These are phyloP conservation scores for Apiotrichum laibachii DNA, from an alignment of 1,284 basidiomycete species.

Conservation along the genomic window DNA sequence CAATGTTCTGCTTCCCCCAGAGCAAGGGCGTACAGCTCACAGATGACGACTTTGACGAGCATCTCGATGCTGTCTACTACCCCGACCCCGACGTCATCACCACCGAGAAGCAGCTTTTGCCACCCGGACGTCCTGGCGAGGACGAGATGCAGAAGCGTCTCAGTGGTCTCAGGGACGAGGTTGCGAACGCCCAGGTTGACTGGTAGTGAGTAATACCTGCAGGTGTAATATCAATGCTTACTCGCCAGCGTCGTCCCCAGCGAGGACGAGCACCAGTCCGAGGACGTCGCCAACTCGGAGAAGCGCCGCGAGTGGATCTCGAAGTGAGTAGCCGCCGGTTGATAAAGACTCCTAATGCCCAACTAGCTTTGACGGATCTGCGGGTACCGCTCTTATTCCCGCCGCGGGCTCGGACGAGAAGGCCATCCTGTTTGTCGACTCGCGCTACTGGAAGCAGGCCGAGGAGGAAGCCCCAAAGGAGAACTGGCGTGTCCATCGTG, in stretches of 20 bases:
- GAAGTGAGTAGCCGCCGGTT: conserved; percentile 58
- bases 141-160: conserved; percentile 56
- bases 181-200: conserved; percentile 71
- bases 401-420: conserved; percentile 58
- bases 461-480: conserved; percentile 69
- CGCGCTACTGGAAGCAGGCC: conserved; percentile 86
- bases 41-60: conserved; percentile 15
- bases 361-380: conserved; percentile 75
- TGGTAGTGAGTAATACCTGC: conserved; percentile 68
- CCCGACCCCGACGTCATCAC: background rate
- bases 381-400: conserved; percentile 76
- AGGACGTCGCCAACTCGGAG: conserved; percentile 77
- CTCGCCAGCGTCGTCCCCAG: conserved; percentile 64
- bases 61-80: conserved; percentile 17
- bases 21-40: conserved; percentile 17
- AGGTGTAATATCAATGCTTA: conserved; percentile 6
- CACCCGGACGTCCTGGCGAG: conserved; percentile 9
- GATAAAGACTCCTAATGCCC: background rate
- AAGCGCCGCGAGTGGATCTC: conserved; percentile 79
- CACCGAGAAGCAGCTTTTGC: conserved; percentile 12
- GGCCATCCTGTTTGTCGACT: conserved; percentile 69
- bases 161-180: conserved; percentile 64
- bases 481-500: conserved; percentile 68
- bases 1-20: conserved; percentile 18
- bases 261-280: conserved; percentile 83